Conservation (phyloP, 2,329 filamentous ascomycete genomes). For the Exophiala spinifera region DNA sequence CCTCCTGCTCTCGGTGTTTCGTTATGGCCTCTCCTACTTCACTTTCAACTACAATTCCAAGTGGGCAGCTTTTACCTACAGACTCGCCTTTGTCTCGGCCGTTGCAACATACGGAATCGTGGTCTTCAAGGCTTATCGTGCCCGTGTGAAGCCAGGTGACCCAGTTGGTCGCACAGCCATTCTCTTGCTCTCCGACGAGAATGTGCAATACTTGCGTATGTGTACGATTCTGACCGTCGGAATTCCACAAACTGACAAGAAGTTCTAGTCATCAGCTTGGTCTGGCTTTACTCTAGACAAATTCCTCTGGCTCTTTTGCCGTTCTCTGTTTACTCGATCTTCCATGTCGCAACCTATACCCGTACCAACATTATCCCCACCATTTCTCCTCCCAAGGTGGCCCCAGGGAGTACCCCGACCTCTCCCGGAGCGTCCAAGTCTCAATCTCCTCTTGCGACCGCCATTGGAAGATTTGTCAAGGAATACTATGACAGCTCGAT, state of each 20-base stretch:
- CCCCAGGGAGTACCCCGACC: conserved; percentile 52
- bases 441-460: conserved; percentile 67
- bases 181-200: conserved; percentile 79
- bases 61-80: conserved; percentile 81
- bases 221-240: conserved; percentile 20
- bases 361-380: conserved; percentile 90
- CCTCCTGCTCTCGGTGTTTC: conserved; percentile 75
- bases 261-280: conserved; percentile 74
- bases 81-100: conserved; percentile 82
- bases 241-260: neutral
- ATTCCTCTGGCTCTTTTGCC: conserved; percentile 87
- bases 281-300: conserved; percentile 92
- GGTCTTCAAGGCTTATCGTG: conserved; percentile 94
- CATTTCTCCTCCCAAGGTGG: conserved; percentile 63
- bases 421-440: conserved; percentile 50
- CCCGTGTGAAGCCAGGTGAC: conserved; percentile 61
- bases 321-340: conserved; percentile 94
- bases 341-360: conserved; percentile 96
- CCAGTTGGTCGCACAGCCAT: conserved; percentile 48
- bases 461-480: conserved; percentile 92
- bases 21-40: conserved; percentile 82
- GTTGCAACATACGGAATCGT: conserved; percentile 95
- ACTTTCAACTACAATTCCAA: conserved; percentile 80
- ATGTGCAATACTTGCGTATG: conserved; percentile 94
- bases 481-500: conserved; percentile 96